Percentiles rank a stretch among this genome's conserved stretches.
Evolutionary conservation across 441 rosid species (phyloP).

Genomic region (Hura crepitans): DNA sequence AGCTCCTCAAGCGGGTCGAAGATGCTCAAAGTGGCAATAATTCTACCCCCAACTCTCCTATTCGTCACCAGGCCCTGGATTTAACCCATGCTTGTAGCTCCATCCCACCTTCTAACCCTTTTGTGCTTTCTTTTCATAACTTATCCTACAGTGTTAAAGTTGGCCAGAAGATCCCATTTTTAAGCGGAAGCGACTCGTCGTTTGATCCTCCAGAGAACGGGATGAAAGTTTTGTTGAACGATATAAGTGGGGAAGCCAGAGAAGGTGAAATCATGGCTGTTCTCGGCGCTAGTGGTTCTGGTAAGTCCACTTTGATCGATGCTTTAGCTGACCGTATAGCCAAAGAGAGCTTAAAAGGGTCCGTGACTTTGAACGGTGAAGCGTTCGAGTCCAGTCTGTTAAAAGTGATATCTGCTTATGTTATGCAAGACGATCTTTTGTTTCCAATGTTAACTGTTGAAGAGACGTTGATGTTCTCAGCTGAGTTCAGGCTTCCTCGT

Average conservation of each 20-base stretch:
- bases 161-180: constrained; percentile 29
- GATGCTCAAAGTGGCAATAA: constrained; percentile 37
- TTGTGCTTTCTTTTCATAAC: constrained; percentile 56
- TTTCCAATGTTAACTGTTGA: constrained; percentile 85
- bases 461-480: constrained; percentile 76
- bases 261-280: constrained; percentile 83
- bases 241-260: constrained; percentile 52
- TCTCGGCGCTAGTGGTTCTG: constrained; percentile 74
- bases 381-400: constrained; percentile 56
- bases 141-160: constrained; percentile 52
- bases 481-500: constrained; percentile 70
- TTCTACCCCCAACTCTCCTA: constrained; percentile 19
- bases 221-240: constrained; percentile 47
- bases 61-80: constrained; percentile 39
- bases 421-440: constrained; percentile 84
- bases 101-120: constrained; percentile 37
- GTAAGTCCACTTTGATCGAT: constrained; percentile 69
- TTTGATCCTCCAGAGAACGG: constrained; percentile 17
- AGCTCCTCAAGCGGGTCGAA: constrained; percentile 56
- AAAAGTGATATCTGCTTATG: constrained; percentile 84
- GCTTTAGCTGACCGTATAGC: constrained; percentile 65
- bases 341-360: constrained; percentile 60
- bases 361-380: constrained; percentile 67
- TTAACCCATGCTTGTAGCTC: constrained; percentile 31
- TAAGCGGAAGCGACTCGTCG: constrained; percentile 21